Evolutionary conservation across 768 basidiomycete species (phyloP).

Genomic region (Tricholoma hemisulphureum): DNA sequence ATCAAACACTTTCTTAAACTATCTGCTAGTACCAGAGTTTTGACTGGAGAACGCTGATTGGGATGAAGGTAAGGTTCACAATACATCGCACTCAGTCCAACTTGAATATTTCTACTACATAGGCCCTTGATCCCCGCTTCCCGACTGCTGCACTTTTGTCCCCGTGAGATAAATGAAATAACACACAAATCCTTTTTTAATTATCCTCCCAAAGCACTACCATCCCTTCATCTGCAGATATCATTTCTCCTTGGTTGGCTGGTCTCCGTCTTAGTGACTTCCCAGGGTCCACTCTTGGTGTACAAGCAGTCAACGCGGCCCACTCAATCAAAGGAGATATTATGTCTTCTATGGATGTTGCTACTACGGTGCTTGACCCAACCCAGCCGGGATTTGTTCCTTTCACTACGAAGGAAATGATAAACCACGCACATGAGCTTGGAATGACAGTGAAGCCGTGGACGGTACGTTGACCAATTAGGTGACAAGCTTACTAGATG

Average conservation of each 20-base stretch:
- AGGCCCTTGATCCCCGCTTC: constrained; percentile 57
- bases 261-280: constrained; percentile 64
- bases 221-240: constrained; percentile 39
- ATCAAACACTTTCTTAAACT: background rate
- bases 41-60: constrained; percentile 74
- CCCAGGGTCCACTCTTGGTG: constrained; percentile 55
- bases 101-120: constrained; percentile 4
- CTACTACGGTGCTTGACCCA: constrained; percentile 43
- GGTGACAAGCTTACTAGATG: background rate
- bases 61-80: constrained; percentile 56
- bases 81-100: background rate
- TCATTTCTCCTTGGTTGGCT: constrained; percentile 64
- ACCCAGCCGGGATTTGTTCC: constrained; percentile 42
- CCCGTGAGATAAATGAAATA: background rate
- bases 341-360: constrained; percentile 57
- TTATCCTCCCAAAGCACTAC: constrained; percentile 33
- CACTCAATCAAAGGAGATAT: constrained; percentile 60
- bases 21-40: constrained; percentile 69
- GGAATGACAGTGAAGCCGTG: constrained; percentile 68
- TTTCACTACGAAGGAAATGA: constrained; percentile 70
- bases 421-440: constrained; percentile 60
- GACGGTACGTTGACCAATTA: constrained; percentile 49
- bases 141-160: constrained; percentile 65
- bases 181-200: background rate
- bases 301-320: constrained; percentile 68